These are phyloP conservation scores for Flaveria ramosissima DNA, from an alignment of 129 eudicot genomes.

Conservation along the genomic window DNA sequence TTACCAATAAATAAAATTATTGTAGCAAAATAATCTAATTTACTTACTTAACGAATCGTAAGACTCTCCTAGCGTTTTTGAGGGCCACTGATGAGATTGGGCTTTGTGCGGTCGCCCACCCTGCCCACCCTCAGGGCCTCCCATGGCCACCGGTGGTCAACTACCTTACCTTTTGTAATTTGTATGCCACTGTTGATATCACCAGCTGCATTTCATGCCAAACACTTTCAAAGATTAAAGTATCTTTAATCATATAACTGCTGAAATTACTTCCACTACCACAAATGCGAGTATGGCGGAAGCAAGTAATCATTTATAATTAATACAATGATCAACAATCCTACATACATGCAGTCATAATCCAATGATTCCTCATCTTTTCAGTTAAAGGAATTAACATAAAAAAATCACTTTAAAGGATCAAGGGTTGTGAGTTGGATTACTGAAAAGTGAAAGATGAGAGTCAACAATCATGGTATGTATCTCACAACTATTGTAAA, in stretches of 20 bases:
- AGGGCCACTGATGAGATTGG: no score
- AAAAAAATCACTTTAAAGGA: conserved; percentile 26
- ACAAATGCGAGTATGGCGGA: conserved; percentile 31
- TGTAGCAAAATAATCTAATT: no score
- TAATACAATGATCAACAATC: conserved; percentile 31
- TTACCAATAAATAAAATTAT: no score
- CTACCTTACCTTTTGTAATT: neutral
- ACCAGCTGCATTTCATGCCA: conserved; percentile 11
- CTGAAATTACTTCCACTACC: conserved; percentile 29
- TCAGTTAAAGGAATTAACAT: conserved; percentile 28
- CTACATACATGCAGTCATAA: conserved; percentile 29
- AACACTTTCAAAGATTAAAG: conserved; percentile 31
- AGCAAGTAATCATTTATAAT: conserved; percentile 33
- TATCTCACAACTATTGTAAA: conserved; percentile 25
- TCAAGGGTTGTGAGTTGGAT: conserved; percentile 6
- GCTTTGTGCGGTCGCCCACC: no score
- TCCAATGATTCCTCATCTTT: conserved; percentile 38
- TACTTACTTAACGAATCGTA: no score
- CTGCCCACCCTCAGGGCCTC: no score
- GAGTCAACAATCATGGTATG: conserved; percentile 27
- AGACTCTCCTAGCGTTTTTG: no score
- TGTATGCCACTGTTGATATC: conserved; percentile 16
- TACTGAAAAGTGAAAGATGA: conserved; percentile 30
- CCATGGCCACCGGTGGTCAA: conserved; percentile 1
- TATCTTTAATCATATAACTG: conserved; percentile 33